Conservation (phyloP, 1,284 basidiomycete genomes). For the Hemileia vastatrix region DNA sequence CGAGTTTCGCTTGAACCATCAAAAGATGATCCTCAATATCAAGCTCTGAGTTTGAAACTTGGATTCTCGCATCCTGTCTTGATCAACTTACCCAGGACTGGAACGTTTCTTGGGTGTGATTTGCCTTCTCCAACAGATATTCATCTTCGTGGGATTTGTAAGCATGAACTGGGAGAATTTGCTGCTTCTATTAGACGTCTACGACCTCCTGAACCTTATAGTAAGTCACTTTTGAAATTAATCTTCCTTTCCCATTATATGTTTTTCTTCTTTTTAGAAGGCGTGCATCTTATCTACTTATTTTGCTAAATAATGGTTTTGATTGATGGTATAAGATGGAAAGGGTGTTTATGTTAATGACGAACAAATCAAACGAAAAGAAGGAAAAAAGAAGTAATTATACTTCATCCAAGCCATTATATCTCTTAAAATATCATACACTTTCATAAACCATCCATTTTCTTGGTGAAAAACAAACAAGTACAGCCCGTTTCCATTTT, state of each 20-base stretch:
- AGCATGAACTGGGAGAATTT: conserved; percentile 65
- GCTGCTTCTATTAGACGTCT: conserved; percentile 73
- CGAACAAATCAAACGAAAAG: conserved; percentile 79
- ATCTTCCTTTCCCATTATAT: background rate
- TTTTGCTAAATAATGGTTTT: conserved; percentile 38
- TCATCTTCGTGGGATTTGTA: conserved; percentile 50
- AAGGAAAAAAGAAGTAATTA: conserved; percentile 84
- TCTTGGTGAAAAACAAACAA: too few relatives aligned
- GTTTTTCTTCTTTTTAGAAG: background rate
- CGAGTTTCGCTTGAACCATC: conserved; percentile 77
- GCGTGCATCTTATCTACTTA: too few relatives aligned
- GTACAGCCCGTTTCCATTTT: too few relatives aligned
- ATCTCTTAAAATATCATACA: too few relatives aligned
- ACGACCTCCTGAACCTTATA: conserved; percentile 91
- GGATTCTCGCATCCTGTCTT: conserved; percentile 82
- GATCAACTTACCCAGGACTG: conserved; percentile 67
- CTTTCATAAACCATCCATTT: too few relatives aligned
- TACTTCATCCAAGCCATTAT: too few relatives aligned
- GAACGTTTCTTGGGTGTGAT: conserved; percentile 48
- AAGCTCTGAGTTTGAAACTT: conserved; percentile 68
- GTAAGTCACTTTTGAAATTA: background rate
- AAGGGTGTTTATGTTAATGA: conserved; percentile 80
- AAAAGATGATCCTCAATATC: conserved; percentile 52
- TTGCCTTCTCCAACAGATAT: conserved; percentile 50
- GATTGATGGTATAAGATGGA: conserved; percentile 29